A percentile compares a stretch with the other conserved stretches of the same genome.
These are phyloP conservation scores for Trifolium subterraneum DNA, from an alignment of 306 rosid genomes.

Conservation along the genomic window DNA sequence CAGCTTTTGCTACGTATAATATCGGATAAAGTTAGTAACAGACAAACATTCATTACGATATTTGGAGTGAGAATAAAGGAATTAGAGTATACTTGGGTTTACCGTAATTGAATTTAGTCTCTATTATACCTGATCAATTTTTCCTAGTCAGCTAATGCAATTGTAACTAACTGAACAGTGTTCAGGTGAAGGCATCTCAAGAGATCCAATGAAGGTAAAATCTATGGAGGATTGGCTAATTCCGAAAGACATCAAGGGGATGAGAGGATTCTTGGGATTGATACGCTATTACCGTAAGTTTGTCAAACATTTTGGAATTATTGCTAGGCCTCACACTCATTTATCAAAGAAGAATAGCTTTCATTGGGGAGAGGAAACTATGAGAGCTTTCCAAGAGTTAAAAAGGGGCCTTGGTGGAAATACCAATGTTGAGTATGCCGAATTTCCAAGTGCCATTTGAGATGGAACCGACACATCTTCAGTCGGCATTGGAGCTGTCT, in stretches of 20 bases:
- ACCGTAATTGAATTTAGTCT: constrained; percentile 2
- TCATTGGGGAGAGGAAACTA: background rate
- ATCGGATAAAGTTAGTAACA: background rate
- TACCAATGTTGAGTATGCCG: background rate
- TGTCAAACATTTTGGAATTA: background rate
- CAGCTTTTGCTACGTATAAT: background rate
- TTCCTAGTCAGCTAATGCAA: background rate
- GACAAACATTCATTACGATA: constrained; percentile 5
- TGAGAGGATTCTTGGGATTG: constrained; percentile 2
- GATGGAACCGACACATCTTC: background rate
- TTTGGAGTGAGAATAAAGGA: background rate
- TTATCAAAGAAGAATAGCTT: background rate
- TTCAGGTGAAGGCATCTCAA: background rate
- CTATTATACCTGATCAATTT: background rate
- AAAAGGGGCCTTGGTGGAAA: background rate
- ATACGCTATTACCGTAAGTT: background rate
- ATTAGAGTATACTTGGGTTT: background rate
- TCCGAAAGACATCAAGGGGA: background rate
- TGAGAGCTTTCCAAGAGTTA: background rate
- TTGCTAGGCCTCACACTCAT: background rate
- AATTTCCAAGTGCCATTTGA: background rate
- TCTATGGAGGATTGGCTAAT: background rate
- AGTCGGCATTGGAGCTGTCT: background rate
- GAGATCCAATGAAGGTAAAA: background rate
- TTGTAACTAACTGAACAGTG: background rate